Conservation (phyloP, 352 stramenopile genomes). For the Achlya hypogyna region DNA sequence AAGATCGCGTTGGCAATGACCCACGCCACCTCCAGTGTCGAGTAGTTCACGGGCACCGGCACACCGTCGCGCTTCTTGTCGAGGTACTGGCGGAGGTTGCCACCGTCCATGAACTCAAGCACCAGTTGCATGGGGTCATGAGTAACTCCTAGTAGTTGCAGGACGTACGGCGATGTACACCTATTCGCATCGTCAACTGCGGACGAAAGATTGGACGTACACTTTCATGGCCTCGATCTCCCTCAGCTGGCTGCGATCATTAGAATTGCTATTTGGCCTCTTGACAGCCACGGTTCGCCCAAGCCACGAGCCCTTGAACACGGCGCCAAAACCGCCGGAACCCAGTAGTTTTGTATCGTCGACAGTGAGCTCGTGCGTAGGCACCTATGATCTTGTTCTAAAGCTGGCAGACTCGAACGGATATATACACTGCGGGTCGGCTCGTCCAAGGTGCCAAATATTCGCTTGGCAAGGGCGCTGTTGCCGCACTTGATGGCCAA, state of each 20-base stretch:
- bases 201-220: background rate
- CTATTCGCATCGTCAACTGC: background rate
- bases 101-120: conserved; percentile 16
- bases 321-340: conserved; percentile 23
- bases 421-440: too few relatives aligned
- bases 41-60: background rate
- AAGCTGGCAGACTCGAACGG: too few relatives aligned
- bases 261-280: background rate
- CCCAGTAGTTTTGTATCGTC: background rate
- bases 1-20: conserved; percentile 4
- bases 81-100: conserved; percentile 7
- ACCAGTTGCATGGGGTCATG: background rate
- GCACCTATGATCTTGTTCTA: background rate
- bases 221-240: background rate
- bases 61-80: background rate
- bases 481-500: too few relatives aligned
- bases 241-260: too few relatives aligned
- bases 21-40: background rate
- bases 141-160: background rate
- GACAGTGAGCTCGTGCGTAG: background rate
- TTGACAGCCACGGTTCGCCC: conserved; percentile 23
- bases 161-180: background rate
- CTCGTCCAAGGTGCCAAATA: too few relatives aligned
- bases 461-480: too few relatives aligned
- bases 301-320: conserved; percentile 25